Evolutionary conservation across 164 flowering plant genomes (phyloP).

Genomic region (Cinnamomum micranthum): DNA sequence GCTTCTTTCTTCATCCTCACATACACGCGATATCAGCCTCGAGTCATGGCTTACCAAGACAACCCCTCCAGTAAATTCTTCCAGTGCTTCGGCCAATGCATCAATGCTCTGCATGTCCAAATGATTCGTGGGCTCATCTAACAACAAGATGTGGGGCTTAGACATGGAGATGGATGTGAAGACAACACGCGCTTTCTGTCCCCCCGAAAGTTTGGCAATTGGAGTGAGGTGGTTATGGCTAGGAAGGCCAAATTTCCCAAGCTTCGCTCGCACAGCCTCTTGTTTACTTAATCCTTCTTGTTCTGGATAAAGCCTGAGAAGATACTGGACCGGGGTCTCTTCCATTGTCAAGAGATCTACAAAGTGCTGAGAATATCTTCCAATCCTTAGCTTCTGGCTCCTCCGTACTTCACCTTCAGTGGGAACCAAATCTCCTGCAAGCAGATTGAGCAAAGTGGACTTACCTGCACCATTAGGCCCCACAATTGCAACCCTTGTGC

Average conservation of each 20-base stretch:
- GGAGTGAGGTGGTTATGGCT: constrained; percentile 85
- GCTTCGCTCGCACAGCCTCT: constrained; percentile 83
- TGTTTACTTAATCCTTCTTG: constrained; percentile 83
- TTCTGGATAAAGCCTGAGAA: constrained; percentile 75
- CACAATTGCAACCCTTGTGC: constrained; percentile 75
- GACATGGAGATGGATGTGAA: constrained; percentile 88
- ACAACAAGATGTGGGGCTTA: constrained; percentile 65
- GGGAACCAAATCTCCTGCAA: constrained; percentile 79
- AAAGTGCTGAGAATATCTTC: constrained; percentile 81
- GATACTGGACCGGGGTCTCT: constrained; percentile 78
- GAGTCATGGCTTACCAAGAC: constrained; percentile 83
- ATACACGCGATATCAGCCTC: constrained; percentile 71
- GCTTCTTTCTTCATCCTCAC: constrained; percentile 76
- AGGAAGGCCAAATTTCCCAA: constrained; percentile 82
- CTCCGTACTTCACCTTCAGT: constrained; percentile 72
- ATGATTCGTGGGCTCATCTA: constrained; percentile 34
- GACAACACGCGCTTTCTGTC: constrained; percentile 72
- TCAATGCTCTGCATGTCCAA: constrained; percentile 89
- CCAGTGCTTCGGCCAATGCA: constrained; percentile 76
- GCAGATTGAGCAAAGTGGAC: constrained; percentile 71
- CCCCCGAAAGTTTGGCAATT: constrained; percentile 74
- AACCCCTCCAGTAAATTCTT: constrained; percentile 80
- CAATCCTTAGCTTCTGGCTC: constrained; percentile 81
- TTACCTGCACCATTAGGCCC: constrained; percentile 94
- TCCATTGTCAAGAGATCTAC: constrained; percentile 77